Evolutionary conservation across 768 basidiomycete genomes (phyloP).

Genomic region (Collybiopsis confluens): DNA sequence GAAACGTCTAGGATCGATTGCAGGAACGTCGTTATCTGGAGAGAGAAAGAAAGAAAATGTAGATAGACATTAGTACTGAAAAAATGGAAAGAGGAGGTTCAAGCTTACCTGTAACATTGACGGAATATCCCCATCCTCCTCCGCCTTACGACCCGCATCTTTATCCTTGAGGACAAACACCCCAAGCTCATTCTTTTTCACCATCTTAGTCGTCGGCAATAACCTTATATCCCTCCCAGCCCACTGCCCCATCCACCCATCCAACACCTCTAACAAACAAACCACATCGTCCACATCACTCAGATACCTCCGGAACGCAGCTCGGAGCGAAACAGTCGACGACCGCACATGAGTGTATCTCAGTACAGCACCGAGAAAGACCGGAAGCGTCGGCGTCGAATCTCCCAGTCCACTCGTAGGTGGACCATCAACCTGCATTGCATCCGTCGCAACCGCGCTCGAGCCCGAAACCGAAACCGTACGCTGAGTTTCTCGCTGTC

Average conservation of each 20-base stretch:
- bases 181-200: slow-evolving; percentile 38
- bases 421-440: slow-evolving; percentile 34
- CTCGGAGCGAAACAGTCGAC: slow-evolving; percentile 36
- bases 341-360: slow-evolving; percentile 29
- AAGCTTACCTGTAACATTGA: slow-evolving; percentile 1
- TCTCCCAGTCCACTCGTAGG: slow-evolving; percentile 5
- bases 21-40: slow-evolving; percentile 50
- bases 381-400: slow-evolving; percentile 23
- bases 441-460: slow-evolving; percentile 22
- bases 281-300: slow-evolving; percentile 46
- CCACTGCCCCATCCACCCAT: slow-evolving; percentile 44
- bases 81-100: background rate
- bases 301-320: slow-evolving; percentile 48
- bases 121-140: slow-evolving; percentile 12
- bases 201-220: slow-evolving; percentile 34
- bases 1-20: slow-evolving; percentile 69
- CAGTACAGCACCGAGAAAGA: slow-evolving; percentile 30
- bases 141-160: slow-evolving; percentile 19
- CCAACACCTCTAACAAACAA: slow-evolving; percentile 40
- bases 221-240: slow-evolving; percentile 29
- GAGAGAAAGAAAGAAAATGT: slow-evolving; percentile 31
- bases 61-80: too few relatives aligned
- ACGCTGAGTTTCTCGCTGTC: slow-evolving; percentile 24
- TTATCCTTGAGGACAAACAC: slow-evolving; percentile 25
- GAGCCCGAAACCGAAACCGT: too few relatives aligned